phyloP scores from a whole-genome alignment of 441 rosid species.

The Bocquillonia castaneifolia region DNA sequence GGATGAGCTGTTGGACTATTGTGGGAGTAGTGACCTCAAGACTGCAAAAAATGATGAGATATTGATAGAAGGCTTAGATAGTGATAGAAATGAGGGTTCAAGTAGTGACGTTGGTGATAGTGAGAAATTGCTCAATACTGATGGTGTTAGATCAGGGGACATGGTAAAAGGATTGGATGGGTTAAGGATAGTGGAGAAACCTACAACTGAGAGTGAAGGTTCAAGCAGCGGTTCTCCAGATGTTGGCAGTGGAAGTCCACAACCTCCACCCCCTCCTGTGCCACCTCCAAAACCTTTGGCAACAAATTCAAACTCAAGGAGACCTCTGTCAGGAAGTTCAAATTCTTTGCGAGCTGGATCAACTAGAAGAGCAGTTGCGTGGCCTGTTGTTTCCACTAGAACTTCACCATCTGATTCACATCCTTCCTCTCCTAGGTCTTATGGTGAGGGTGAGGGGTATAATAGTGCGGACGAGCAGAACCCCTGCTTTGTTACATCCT shows the following conservation, averaged over 20 bases:
- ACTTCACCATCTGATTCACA: slow-evolving; percentile 75
- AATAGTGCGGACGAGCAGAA: slow-evolving; percentile 96
- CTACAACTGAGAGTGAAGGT: slow-evolving; percentile 44
- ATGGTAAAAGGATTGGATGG: slow-evolving; percentile 31
- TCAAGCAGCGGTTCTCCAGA: slow-evolving; percentile 37
- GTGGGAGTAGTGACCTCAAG: slow-evolving; percentile 43
- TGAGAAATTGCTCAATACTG: slow-evolving; percentile 33
- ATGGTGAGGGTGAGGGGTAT: slow-evolving; percentile 80
- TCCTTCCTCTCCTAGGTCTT: slow-evolving; percentile 96
- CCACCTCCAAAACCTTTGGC: slow-evolving; percentile 70
- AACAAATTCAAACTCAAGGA: slow-evolving; percentile 46
- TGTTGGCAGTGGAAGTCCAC: slow-evolving; percentile 41
- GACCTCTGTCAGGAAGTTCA: slow-evolving; percentile 44
- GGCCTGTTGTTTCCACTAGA: slow-evolving; percentile 75
- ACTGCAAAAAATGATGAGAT: slow-evolving; percentile 39
- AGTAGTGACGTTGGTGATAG: slow-evolving; percentile 35
- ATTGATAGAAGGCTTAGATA: slow-evolving; percentile 28
- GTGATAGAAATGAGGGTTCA: slow-evolving; percentile 31
- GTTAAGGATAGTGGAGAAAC: slow-evolving; percentile 40
- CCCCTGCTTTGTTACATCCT: slow-evolving; percentile 62
- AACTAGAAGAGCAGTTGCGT: slow-evolving; percentile 61
- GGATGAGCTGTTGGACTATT: slow-evolving; percentile 44
- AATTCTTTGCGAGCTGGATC: slow-evolving; percentile 52
- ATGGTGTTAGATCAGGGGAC: slow-evolving; percentile 33
- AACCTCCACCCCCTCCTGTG: slow-evolving; percentile 79